Base-by-base conservation (phyloP, 1,284 basidiomycete genomes). In the Lentinula novae-zelandiae region DNA sequence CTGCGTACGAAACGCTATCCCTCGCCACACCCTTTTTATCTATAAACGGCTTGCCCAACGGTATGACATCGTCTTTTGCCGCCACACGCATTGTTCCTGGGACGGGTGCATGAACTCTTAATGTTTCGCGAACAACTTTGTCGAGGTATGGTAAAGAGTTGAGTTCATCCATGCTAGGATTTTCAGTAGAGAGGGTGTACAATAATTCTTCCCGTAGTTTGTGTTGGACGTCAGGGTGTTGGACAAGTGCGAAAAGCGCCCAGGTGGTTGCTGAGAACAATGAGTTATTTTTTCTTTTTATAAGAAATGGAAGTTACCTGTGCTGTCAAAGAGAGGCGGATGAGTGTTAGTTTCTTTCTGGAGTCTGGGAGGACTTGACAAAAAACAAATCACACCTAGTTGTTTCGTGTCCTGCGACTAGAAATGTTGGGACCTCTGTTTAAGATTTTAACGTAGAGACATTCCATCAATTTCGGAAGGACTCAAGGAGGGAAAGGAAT, bases 391-490 rank as follows among this genome's bases (percentile, higher is more conserved):
- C 66, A 81, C 81, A 85, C 84, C 0, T 46, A 12, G 85, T 88
- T 0, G 93, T 94, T 70, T 94, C 92, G 70, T 93, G 89, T 0
- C 92, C 92, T 4, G 86, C 85, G 2, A 83, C 74, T 2, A 89
- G 69, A 71, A 86, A 86, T 0, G 83, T 85, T 1, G 83, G 80
- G 8, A 86, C 75, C 74, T 85, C 83, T 84, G 48, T 5, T 2
- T 27, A 42, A 3, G 36, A 38, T 38, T 38, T 38, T 27, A 3
- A 27, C 36, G 9, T 2, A 12, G 3, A 38, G 36, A 38, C 7
- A 12, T n/a, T 15, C n/a, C 7, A 15, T 17, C 40, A 42, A 7
- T 42, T 7, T n/a, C 12, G 12, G 5, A 39, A 10, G 13, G 1
- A 1, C 22, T 52, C 3, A 20, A 3, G 13, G 36, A n/a, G 53